Conservation (phyloP, 1,284 basidiomycete species). For the Ceratobasidium sp. region DNA sequence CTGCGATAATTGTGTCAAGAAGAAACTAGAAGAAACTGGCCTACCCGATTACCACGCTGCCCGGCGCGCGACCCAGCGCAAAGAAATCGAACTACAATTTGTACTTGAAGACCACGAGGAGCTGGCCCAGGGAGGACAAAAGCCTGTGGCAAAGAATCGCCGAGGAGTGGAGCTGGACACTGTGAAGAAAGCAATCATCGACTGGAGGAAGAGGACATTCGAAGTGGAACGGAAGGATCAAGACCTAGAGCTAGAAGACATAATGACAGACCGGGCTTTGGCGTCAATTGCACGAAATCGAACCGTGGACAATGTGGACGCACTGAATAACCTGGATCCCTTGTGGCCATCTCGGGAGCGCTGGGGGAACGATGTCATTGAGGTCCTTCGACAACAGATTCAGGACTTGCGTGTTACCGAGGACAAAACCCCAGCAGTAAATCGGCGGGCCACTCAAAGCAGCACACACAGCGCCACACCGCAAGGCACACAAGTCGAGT, state of each 20-base stretch:
- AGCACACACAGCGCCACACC: no score
- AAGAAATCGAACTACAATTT: neutral
- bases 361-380: neutral
- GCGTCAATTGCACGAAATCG: neutral
- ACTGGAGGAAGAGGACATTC: neutral
- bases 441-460: neutral
- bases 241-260: neutral
- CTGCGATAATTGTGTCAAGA: conserved; percentile 3
- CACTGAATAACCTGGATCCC: neutral
- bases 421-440: neutral
- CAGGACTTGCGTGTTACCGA: neutral
- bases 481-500: no score
- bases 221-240: neutral
- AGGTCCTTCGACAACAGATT: neutral
- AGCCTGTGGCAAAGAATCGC: neutral
- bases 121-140: neutral
- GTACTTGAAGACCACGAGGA: conserved; percentile 1
- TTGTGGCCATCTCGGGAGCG: neutral
- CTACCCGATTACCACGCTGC: neutral
- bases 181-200: neutral
- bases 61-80: neutral
- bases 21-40: neutral
- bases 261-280: neutral
- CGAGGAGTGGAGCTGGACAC: neutral
- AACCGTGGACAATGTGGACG: neutral